A percentile compares a stretch with the other conserved stretches of the same genome.
phyloP scores from a whole-genome alignment of 345 rosid genomes.

The Corchorus capsularis region DNA sequence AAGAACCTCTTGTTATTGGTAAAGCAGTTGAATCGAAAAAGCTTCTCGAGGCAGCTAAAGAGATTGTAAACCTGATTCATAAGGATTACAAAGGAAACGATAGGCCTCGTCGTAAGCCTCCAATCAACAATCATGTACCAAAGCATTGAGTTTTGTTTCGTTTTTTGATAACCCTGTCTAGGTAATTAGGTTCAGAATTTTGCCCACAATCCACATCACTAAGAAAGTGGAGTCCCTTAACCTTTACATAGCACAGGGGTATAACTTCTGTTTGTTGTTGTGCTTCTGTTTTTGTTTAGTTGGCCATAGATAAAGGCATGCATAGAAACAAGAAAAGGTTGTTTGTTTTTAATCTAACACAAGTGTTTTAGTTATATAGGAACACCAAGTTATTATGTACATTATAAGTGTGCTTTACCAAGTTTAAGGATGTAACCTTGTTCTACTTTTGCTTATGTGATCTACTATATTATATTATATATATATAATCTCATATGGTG shows the following conservation, averaged over 20 bases:
- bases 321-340: slow-evolving; percentile 2
- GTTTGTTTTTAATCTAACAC: neutral
- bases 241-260: neutral
- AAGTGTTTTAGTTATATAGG: neutral
- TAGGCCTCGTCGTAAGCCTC: slow-evolving; percentile 47
- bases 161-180: neutral
- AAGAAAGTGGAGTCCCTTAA: slow-evolving; percentile 6
- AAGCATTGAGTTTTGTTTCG: slow-evolving; percentile 24
- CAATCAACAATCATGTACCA: slow-evolving; percentile 48
- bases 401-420: neutral
- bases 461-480: neutral
- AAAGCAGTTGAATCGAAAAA: slow-evolving; percentile 31
- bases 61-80: slow-evolving; percentile 38
- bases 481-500: neutral
- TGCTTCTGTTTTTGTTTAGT: neutral
- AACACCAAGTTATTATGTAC: slow-evolving; percentile 7
- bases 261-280: neutral
- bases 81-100: slow-evolving; percentile 38
- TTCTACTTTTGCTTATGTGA: neutral
- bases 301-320: neutral
- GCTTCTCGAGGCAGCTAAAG: slow-evolving; percentile 35
- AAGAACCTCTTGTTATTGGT: neutral
- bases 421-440: slow-evolving; percentile 5
- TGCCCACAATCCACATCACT: slow-evolving; percentile 8
- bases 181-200: slow-evolving; percentile 22